Percentiles rank a stretch among this genome's conserved stretches.
These are phyloP conservation scores for Piloderma croceum DNA, from an alignment of 768 basidiomycete species.

Conservation along the genomic window DNA sequence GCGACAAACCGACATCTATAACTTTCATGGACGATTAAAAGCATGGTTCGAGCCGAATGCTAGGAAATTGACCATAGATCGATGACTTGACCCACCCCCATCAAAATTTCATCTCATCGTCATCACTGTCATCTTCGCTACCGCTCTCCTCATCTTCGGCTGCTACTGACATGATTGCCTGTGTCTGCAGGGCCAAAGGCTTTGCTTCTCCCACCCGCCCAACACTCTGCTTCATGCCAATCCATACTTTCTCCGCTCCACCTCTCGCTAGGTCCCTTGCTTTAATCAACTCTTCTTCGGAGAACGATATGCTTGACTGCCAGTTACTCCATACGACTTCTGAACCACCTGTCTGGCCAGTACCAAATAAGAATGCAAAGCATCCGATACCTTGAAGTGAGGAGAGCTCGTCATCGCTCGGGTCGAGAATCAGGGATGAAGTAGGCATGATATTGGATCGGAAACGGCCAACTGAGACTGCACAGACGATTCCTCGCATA, in stretches of 20 bases:
- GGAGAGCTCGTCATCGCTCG: conserved; percentile 38
- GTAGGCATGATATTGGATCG: conserved; percentile 9
- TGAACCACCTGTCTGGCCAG: conserved; percentile 16
- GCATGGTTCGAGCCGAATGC: too few species aligned
- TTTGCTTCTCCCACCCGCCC: too few species aligned
- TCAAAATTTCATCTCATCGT: too few species aligned
- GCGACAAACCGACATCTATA: too few species aligned
- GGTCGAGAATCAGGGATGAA: conserved; percentile 44
- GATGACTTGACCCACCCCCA: too few species aligned
- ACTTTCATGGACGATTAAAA: too few species aligned
- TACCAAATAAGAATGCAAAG: conserved; percentile 61
- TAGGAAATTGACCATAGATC: too few species aligned
- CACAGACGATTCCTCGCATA: conserved; percentile 71
- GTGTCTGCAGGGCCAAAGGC: too few species aligned
- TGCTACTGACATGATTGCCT: too few species aligned
- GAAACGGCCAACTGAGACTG: conserved; percentile 49
- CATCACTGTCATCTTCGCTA: too few species aligned
- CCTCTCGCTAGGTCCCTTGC: conserved; percentile 45
- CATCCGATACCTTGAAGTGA: conserved; percentile 45
- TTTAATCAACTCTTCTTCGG: conserved; percentile 35
- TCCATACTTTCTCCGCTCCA: conserved; percentile 45
- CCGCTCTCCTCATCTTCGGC: too few species aligned
- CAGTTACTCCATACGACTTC: conserved; percentile 43
- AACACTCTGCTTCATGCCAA: conserved; percentile 41
- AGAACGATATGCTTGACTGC: conserved; percentile 26